Percentiles rank a stretch among this genome's conserved stretches.
phyloP scores from a whole-genome alignment of 2,329 filamentous ascomycete species.

The Alternaria sp. region DNA sequence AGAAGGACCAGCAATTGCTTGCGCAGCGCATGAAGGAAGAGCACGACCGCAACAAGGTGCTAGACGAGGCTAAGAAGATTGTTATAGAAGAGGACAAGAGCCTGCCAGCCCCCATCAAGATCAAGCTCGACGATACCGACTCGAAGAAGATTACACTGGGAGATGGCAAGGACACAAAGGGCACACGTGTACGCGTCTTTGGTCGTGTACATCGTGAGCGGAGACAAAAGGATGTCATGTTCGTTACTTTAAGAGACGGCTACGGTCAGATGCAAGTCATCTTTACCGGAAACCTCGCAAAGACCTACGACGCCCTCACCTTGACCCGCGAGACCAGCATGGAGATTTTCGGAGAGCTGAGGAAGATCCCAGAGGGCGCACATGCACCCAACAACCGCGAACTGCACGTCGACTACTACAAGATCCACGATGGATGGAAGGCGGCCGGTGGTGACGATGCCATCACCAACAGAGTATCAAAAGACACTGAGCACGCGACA shows the following conservation, averaged over 20 bases:
- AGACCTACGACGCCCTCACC: constrained; percentile 89
- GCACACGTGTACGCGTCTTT: constrained; percentile 77
- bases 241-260: constrained; percentile 85
- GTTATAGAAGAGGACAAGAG: constrained; percentile 72
- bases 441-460: constrained; percentile 88
- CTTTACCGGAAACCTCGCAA: constrained; percentile 79
- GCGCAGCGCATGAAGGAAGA: constrained; percentile 76
- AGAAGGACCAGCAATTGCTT: constrained; percentile 75
- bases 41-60: constrained; percentile 70
- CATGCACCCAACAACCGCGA: constrained; percentile 85
- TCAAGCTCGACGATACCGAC: constrained; percentile 76
- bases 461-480: constrained; percentile 81
- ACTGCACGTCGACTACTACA: constrained; percentile 88
- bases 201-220: constrained; percentile 84
- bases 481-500: constrained; percentile 72
- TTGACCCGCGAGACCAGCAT: constrained; percentile 89
- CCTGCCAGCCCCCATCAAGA: constrained; percentile 75
- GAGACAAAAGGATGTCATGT: constrained; percentile 82
- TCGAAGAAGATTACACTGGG: constrained; percentile 62
- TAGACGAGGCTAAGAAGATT: constrained; percentile 85
- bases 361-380: constrained; percentile 76
- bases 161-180: constrained; percentile 61
- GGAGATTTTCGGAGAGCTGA: constrained; percentile 82
- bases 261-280: constrained; percentile 87
- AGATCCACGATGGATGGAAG: constrained; percentile 69